phyloP scores from a whole-genome alignment of 108 stramenopile genomes.

The Nitzschia sp. region DNA sequence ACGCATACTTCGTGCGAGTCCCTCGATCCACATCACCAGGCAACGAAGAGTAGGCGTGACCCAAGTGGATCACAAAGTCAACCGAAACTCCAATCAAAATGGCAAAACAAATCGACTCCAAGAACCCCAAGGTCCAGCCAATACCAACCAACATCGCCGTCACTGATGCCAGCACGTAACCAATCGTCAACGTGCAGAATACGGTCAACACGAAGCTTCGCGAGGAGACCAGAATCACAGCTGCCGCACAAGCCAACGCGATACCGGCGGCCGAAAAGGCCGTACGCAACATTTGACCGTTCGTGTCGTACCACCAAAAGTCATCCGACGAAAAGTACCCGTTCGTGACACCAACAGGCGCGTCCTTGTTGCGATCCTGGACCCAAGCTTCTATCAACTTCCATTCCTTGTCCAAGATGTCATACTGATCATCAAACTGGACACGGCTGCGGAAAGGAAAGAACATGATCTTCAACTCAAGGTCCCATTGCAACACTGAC shows the following conservation, averaged over 20 bases:
- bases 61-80: conserved; percentile 60
- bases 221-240: conserved; percentile 45
- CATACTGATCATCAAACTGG: conserved; percentile 29
- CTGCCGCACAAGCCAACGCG: conserved; percentile 38
- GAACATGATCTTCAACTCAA: conserved; percentile 20
- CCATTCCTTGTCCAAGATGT: conserved; percentile 43
- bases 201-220: conserved; percentile 45
- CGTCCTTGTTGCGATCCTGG: conserved; percentile 20
- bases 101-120: conserved; percentile 50
- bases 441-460: conserved; percentile 33
- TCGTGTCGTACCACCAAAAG: conserved; percentile 61
- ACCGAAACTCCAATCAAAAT: conserved; percentile 53
- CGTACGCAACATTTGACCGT: conserved; percentile 24
- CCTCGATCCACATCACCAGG: conserved; percentile 32
- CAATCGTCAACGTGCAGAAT: conserved; percentile 41
- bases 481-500: conserved; percentile 21
- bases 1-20: conserved; percentile 36
- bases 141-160: conserved; percentile 48
- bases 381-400: conserved; percentile 43
- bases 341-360: conserved; percentile 32
- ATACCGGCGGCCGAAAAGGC: conserved; percentile 38
- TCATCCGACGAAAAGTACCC: conserved; percentile 29
- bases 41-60: conserved; percentile 42
- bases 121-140: conserved; percentile 52
- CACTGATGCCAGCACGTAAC: conserved; percentile 44